Conservation (phyloP, 352 stramenopile species). For the Nothophytophthora sp. region DNA sequence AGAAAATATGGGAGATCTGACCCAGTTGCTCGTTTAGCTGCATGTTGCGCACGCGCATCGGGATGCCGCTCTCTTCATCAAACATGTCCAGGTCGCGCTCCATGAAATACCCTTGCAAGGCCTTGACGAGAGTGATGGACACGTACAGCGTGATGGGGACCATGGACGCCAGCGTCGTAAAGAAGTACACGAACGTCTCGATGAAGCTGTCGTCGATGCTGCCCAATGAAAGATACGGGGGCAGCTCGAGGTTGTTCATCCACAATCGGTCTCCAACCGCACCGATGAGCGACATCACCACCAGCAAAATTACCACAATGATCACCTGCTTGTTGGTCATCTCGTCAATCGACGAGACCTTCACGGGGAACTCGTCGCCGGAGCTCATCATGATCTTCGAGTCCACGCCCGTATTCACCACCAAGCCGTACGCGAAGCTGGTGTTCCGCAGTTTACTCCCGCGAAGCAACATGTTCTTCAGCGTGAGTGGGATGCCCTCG, state of each 20-base stretch:
- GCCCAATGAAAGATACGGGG: conserved; percentile 41
- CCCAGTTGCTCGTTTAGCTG: conserved; percentile 87
- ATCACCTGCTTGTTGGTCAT: conserved; percentile 89
- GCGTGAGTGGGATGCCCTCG: conserved; percentile 52
- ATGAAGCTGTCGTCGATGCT: conserved; percentile 41
- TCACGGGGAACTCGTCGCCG: conserved; percentile 78
- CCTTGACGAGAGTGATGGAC: conserved; percentile 89
- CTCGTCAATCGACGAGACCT: conserved; percentile 84
- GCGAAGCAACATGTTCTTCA: conserved; percentile 91
- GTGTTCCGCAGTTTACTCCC: conserved; percentile 92
- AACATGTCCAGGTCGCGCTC: conserved; percentile 87
- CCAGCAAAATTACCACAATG: conserved; percentile 72
- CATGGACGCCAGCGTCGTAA: conserved; percentile 83
- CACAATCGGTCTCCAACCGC: conserved; percentile 61
- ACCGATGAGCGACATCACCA: conserved; percentile 71
- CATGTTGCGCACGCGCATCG: conserved; percentile 85
- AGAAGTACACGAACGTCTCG: conserved; percentile 82
- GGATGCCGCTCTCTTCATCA: conserved; percentile 63
- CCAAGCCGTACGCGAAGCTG: conserved; percentile 86
- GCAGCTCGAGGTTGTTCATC: conserved; percentile 41
- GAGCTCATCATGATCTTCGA: conserved; percentile 93
- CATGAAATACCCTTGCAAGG: conserved; percentile 90
- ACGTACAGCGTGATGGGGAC: conserved; percentile 90
- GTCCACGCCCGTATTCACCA: conserved; percentile 93
- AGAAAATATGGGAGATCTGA: conserved; percentile 98